Conservation (phyloP, 805 yeast species). For the Dipodascopsis uninucleata region DNA sequence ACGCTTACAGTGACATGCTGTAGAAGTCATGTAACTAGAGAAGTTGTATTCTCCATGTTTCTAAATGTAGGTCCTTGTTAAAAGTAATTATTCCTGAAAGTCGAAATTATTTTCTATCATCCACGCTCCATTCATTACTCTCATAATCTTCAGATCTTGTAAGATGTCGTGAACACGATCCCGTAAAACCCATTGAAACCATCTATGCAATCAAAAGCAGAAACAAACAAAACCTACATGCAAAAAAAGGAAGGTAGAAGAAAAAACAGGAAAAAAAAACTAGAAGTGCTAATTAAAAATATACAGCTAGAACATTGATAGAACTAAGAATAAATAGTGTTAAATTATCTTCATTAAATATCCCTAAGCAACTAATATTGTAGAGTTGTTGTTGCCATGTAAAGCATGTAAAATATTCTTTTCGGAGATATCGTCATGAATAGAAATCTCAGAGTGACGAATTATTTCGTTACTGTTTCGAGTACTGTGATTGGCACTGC, state of each 20-base stretch:
- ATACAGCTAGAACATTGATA: not conserved
- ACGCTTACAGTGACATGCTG: too few relatives aligned
- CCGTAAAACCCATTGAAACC: slow-evolving; percentile 2
- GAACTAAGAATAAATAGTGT: not conserved
- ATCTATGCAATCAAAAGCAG: not conserved
- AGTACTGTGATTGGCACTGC: not conserved
- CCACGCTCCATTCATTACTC: too few relatives aligned
- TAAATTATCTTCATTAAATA: not conserved
- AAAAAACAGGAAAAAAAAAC: not conserved
- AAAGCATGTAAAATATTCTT: slow-evolving; percentile 6
- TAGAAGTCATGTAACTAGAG: too few relatives aligned
- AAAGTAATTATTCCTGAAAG: too few relatives aligned
- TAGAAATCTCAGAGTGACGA: slow-evolving; percentile 8
- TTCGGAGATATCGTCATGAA: slow-evolving; percentile 6
- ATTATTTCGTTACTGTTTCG: slow-evolving; percentile 8
- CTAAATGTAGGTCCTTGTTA: too few relatives aligned
- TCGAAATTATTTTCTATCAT: too few relatives aligned
- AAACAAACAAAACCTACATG: not conserved
- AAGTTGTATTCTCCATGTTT: too few relatives aligned
- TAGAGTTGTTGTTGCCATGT: slow-evolving; percentile 5
- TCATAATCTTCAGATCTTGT: too few relatives aligned
- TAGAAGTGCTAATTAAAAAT: not conserved
- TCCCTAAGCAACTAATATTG: slow-evolving; percentile 8
- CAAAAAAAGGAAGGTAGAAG: not conserved
- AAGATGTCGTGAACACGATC: too few relatives aligned